phyloP scores from a whole-genome alignment of 148 eudicot species.

The Vaccinium myrtillus region DNA sequence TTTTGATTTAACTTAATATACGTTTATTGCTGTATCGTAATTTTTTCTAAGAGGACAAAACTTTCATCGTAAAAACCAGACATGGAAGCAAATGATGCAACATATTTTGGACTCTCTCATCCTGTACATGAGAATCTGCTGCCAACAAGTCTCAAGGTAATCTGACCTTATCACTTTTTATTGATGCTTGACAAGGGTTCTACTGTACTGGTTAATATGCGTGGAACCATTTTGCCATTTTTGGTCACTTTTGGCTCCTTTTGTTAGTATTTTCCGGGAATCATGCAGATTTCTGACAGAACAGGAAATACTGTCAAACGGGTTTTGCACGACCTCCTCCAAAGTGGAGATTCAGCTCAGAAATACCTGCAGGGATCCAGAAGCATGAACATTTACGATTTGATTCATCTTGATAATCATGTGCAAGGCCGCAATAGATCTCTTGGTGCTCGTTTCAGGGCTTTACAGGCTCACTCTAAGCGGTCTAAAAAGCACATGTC shows the following conservation, averaged over 20 bases:
- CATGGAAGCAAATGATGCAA: slow-evolving; percentile 47
- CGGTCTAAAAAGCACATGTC: slow-evolving; percentile 85
- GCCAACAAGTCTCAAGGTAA: slow-evolving; percentile 37
- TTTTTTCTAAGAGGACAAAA: neutral
- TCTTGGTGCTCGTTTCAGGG: slow-evolving; percentile 30
- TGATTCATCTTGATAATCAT: slow-evolving; percentile 74
- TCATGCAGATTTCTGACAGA: slow-evolving; percentile 43
- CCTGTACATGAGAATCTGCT: slow-evolving; percentile 64
- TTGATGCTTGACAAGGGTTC: neutral
- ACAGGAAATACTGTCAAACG: slow-evolving; percentile 37
- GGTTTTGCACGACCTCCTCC: slow-evolving; percentile 69
- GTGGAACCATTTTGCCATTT: neutral
- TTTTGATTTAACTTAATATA: neutral
- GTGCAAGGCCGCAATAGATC: slow-evolving; percentile 41
- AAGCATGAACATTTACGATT: slow-evolving; percentile 55
- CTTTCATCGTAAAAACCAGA: slow-evolving; percentile 34
- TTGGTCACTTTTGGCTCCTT: neutral
- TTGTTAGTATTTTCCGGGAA: slow-evolving; percentile 9
- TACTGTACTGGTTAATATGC: neutral
- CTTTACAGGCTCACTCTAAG: slow-evolving; percentile 55
- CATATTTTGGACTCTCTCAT: slow-evolving; percentile 60
- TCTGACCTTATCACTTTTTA: neutral
- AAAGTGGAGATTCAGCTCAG: slow-evolving; percentile 79
- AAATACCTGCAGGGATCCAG: slow-evolving; percentile 74
- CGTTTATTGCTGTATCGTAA: neutral